Conservation (phyloP, 140 eudicot species). For the Cichorium intybus region DNA sequence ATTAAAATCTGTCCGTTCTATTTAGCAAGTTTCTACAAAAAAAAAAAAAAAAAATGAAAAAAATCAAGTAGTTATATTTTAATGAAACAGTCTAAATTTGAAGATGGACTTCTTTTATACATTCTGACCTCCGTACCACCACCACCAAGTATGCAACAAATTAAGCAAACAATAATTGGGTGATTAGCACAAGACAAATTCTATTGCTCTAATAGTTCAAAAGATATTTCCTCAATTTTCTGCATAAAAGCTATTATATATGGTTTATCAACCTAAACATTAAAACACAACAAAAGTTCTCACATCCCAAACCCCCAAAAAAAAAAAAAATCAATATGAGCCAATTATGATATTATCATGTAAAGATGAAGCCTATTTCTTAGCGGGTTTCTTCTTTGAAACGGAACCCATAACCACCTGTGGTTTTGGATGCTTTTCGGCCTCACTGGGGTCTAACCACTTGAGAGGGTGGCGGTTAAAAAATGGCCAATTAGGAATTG, state of each 20-base stretch:
- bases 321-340: constrained; percentile 10
- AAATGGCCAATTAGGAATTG: constrained; percentile 74
- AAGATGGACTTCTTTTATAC: no score
- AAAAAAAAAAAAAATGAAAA: no score
- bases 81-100: no score
- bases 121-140: no score
- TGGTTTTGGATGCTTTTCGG: constrained; percentile 72
- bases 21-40: no score
- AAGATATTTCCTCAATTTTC: background rate
- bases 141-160: no score
- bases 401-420: constrained; percentile 23
- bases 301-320: constrained; percentile 4
- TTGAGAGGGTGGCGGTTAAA: constrained; percentile 67
- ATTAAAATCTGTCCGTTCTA: no score
- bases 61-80: no score
- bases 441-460: constrained; percentile 74
- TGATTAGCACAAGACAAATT: constrained; percentile 3
- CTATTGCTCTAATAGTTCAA: constrained; percentile 1
- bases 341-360: background rate
- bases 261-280: constrained; percentile 24
- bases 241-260: constrained; percentile 3
- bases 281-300: background rate
- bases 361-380: constrained; percentile 38
- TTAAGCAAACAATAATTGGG: no score
- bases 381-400: constrained; percentile 55